Evolutionary conservation across 768 basidiomycete species (phyloP), one percentile per base, ranked within the genome.

Genomic region (Tulasnella sp.): DNA sequence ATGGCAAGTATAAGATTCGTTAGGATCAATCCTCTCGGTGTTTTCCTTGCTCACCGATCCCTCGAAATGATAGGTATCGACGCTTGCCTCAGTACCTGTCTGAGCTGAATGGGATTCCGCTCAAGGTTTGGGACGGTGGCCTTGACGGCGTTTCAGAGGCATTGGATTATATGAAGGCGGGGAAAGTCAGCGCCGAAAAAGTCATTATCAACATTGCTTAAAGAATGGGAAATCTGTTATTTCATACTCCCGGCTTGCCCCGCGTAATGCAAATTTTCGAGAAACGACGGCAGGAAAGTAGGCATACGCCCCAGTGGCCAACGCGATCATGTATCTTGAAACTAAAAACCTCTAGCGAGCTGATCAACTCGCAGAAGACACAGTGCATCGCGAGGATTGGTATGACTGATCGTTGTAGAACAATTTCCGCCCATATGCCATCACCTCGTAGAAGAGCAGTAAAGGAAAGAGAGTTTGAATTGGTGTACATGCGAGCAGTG

Each of bases 381-480:
- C n/a, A n/a, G n/a, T n/a, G n/a, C n/a, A n/a, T n/a, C n/a, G n/a
- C n/a, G n/a, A n/a, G n/a, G n/a, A n/a, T n/a, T n/a, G n/a, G n/a
- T n/a, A n/a, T n/a, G n/a, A n/a, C n/a, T n/a, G n/a, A n/a, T n/a
- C n/a, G n/a, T n/a, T n/a, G n/a, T n/a, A n/a, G n/a, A n/a, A n/a
- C n/a, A n/a, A n/a, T n/a, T n/a, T n/a, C n/a, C n/a, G n/a, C n/a
- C n/a, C n/a, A n/a, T n/a, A n/a, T n/a, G n/a, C n/a, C n/a, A n/a
- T n/a, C n/a, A n/a, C n/a, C n/a, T n/a, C n/a, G n/a, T n/a, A n/a
- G n/a, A n/a, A 66, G 55, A 13, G 56, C 53, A 43, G 51, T 56
- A 29, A 53, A 65, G 0, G 65, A 58, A 27, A 64, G 52, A 3
- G 69, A 69, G 43, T 77, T 75, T 71, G 53, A 13, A 13, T 26